Conservation (phyloP, 768 basidiomycete species). For the Mycena kentingensis region DNA sequence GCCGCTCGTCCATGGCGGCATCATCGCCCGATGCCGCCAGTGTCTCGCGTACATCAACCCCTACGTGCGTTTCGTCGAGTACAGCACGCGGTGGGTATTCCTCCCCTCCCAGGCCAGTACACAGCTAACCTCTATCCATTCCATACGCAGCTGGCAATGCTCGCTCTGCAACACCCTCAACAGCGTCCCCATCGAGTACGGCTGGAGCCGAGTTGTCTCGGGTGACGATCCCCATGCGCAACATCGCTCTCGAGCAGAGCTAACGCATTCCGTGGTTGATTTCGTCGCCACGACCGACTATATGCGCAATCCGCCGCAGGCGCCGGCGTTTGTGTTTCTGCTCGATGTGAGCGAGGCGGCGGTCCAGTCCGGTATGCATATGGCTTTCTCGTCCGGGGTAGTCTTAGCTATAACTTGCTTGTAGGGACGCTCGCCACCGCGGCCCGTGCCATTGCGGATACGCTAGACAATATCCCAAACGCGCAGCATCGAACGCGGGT, state of each 20-base stretch:
- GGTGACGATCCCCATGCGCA: slow-evolving; percentile 57
- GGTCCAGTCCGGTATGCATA: slow-evolving; percentile 53
- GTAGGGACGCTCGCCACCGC: slow-evolving; percentile 66
- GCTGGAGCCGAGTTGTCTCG: slow-evolving; percentile 55
- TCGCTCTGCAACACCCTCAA: slow-evolving; percentile 63
- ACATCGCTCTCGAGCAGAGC: slow-evolving; percentile 55
- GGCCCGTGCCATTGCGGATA: slow-evolving; percentile 65
- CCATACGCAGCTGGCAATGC: slow-evolving; percentile 56
- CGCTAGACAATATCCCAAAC: slow-evolving; percentile 65
- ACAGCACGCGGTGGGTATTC: slow-evolving; percentile 51
- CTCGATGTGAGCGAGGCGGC: slow-evolving; percentile 66
- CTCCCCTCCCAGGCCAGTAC: neutral
- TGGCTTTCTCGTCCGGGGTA: slow-evolving; percentile 27
- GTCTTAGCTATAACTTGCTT: neutral
- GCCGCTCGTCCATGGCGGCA: slow-evolving; percentile 51
- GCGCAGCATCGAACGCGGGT: slow-evolving; percentile 61
- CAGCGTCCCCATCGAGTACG: slow-evolving; percentile 66
- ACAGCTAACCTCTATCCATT: neutral
- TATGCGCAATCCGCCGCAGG: slow-evolving; percentile 65
- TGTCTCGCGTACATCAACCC: slow-evolving; percentile 69
- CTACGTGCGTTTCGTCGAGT: slow-evolving; percentile 66
- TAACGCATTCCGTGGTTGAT: slow-evolving; percentile 62
- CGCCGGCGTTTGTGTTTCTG: slow-evolving; percentile 66
- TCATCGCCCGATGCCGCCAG: slow-evolving; percentile 60
- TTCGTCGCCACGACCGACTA: slow-evolving; percentile 70